phyloP scores from a whole-genome alignment of 202 grass and related monocot species.

The Miscanthus sacchariflorus region DNA sequence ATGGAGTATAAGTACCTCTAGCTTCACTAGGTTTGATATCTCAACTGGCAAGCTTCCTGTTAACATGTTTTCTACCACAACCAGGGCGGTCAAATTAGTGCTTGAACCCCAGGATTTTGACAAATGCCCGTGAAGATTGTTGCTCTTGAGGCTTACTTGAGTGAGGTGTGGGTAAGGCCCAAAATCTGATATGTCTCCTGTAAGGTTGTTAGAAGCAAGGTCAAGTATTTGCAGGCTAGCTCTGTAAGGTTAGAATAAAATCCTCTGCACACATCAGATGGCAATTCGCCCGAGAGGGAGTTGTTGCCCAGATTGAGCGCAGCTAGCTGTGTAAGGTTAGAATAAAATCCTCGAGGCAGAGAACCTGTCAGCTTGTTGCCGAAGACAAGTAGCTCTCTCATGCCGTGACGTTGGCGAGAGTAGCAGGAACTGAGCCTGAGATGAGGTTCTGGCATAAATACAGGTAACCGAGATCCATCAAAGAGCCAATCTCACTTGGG shows the following conservation, averaged over 20 bases:
- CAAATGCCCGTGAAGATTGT: conserved; percentile 38
- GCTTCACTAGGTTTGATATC: background rate
- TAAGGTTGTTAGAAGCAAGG: conserved; percentile 14
- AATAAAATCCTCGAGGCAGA: conserved; percentile 5
- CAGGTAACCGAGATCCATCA: background rate
- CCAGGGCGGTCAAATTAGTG: background rate
- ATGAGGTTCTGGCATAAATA: background rate
- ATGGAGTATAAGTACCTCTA: background rate
- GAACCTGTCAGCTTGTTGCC: conserved; percentile 6
- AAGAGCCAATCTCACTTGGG: background rate
- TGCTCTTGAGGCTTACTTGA: background rate
- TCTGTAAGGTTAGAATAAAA: too few species aligned
- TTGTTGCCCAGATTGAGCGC: background rate
- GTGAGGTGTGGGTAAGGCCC: conserved; percentile 30
- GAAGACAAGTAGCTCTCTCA: background rate
- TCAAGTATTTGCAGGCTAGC: background rate
- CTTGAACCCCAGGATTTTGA: conserved; percentile 38
- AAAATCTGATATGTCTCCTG: conserved; percentile 43
- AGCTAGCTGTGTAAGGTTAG: too few species aligned
- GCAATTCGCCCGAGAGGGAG: conserved; percentile 29
- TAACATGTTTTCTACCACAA: background rate
- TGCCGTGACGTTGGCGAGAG: background rate
- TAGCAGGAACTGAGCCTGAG: conserved; percentile 14
- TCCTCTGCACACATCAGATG: conserved; percentile 48
- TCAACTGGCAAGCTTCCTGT: background rate